Base-by-base conservation (phyloP, 1,284 basidiomycete genomes). In the Somion occarium region DNA sequence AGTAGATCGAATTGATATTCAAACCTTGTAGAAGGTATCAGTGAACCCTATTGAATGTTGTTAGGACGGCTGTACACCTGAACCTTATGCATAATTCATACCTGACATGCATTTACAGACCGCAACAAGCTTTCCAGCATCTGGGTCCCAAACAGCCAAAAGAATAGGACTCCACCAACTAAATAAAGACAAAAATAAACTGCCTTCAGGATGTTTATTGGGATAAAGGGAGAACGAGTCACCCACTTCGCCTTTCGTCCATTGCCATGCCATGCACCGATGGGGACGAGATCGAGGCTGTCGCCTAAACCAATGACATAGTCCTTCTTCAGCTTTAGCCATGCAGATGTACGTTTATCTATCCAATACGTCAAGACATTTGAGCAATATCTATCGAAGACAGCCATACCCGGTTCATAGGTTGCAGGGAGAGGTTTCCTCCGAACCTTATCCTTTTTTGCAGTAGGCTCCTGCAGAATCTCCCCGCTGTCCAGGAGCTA, bases 81-180 rank as follows among this genome's bases (percentile, higher is more conserved):
- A n/a, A n/a, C n/a, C n/a, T n/a, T 23, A 9, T 34, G 34, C 41
- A 42, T 19, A 15, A 27, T 43, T 67, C 76, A 58, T 61, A 83
- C 84, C 84, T 61, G 82, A 86, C 83, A 88, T 88, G 70, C 89
- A 93, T 66, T 96, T 96, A 69, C 91, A 93, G 37, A 95, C 79
- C 0, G 88, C 92, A 48, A 93, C 83, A 53, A 88, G 75, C 43
- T 73, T 78, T 13, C 85, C 91, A 2, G 73, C 76, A 52, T 79
- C 75, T 15, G 83, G 73, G 62, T 96, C 87, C 76, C 91, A 89
- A 46, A 88, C 68, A 7, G 88, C 93, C 26, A 97, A 78, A 12
- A 98, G 73, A 59, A 97, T 84, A 0, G 94, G 94, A 56, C 85
- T 89, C 92, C 93, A 98, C 93, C 93, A 51, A 12, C 49, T 51